Evolutionary conservation across 495 filamentous ascomycete genomes (phyloP).

Genomic region (Neurospora sp.): DNA sequence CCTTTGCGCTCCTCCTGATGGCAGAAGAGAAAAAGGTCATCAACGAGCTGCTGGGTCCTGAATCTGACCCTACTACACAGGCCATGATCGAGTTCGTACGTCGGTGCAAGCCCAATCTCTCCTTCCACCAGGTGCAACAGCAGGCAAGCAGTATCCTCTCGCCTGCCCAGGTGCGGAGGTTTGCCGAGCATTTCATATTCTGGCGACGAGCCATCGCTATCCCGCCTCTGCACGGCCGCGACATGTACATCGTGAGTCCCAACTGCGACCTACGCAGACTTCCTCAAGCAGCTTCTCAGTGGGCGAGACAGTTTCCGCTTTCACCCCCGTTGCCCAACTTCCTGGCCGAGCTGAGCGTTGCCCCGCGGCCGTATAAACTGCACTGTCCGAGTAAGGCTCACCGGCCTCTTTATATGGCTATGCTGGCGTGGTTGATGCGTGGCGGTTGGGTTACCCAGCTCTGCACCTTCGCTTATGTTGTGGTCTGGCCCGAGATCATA

Average conservation of each 20-base stretch:
- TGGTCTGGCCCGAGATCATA: constrained; percentile 51
- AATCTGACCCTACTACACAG: constrained; percentile 58
- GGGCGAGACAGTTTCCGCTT: constrained; percentile 66
- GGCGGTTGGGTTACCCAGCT: constrained; percentile 89
- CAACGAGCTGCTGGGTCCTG: constrained; percentile 50
- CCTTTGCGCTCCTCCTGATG: constrained; percentile 78
- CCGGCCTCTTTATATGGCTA: constrained; percentile 74
- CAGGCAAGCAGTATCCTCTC: constrained; percentile 53
- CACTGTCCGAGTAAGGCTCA: constrained; percentile 86
- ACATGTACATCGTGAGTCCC: constrained; percentile 89
- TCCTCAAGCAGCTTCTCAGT: constrained; percentile 58
- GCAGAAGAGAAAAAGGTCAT: constrained; percentile 75
- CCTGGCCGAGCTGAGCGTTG: constrained; percentile 62
- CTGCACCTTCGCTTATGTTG: constrained; percentile 76
- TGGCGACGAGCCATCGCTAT: constrained; percentile 90
- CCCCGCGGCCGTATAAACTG: constrained; percentile 66
- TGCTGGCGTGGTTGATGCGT: constrained; percentile 85
- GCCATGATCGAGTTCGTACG: constrained; percentile 76
- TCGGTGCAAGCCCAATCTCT: constrained; percentile 72
- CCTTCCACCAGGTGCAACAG: constrained; percentile 70
- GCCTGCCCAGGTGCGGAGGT: constrained; percentile 66
- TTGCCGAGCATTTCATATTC: constrained; percentile 86
- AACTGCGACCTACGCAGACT: constrained; percentile 76
- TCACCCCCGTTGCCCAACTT: constrained; percentile 76
- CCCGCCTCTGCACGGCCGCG: constrained; percentile 76